These are phyloP conservation scores for Eleusine coracana DNA, from an alignment of 176 grass and related monocot species.

Conservation along the genomic window DNA sequence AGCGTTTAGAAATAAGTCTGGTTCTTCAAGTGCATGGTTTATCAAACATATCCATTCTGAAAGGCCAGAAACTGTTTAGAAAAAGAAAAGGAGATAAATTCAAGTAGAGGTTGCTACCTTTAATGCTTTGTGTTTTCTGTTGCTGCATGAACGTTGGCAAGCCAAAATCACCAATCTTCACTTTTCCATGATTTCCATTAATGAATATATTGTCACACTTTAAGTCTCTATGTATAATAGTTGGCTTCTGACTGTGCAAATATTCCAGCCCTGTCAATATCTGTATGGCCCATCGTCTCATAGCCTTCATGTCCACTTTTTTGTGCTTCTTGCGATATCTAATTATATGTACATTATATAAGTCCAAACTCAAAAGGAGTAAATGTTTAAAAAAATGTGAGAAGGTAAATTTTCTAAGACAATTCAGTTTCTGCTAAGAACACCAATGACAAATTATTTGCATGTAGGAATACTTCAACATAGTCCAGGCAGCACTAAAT, in stretches of 20 bases:
- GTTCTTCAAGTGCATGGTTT: background rate
- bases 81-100: background rate
- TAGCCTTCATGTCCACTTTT: slow-evolving; percentile 51
- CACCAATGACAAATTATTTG: background rate
- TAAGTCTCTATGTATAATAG: slow-evolving; percentile 56
- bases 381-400: background rate
- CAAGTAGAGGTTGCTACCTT: slow-evolving; percentile 24
- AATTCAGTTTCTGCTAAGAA: background rate
- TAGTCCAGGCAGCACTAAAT: background rate
- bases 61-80: background rate
- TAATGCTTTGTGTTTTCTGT: slow-evolving; percentile 41
- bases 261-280: slow-evolving; percentile 59
- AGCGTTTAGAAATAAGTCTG: background rate
- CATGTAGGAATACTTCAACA: background rate
- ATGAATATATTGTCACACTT: slow-evolving; percentile 66
- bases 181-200: slow-evolving; percentile 62
- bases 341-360: background rate
- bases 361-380: background rate
- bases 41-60: background rate
- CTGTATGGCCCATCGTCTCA: slow-evolving; percentile 50
- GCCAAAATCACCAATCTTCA: slow-evolving; percentile 63
- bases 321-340: slow-evolving; percentile 56
- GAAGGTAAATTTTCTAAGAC: background rate
- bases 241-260: slow-evolving; percentile 40
- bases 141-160: slow-evolving; percentile 55